A percentile compares a stretch with the other conserved stretches of the same genome.
Evolutionary conservation across 257 asterid genomes (phyloP).

Genomic region (Nicotiana tomentosiformis): DNA sequence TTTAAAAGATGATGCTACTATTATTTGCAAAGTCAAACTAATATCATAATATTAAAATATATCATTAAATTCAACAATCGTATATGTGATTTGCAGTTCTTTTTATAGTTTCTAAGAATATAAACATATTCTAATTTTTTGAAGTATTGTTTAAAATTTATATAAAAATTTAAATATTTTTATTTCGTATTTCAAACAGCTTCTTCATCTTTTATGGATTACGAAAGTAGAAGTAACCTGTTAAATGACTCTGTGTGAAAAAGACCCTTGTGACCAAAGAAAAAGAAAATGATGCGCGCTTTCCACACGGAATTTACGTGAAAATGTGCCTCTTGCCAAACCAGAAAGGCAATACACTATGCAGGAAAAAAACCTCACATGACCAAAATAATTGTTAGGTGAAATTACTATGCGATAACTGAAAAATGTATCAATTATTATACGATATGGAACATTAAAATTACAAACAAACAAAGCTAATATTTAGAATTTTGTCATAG

Average conservation of each 20-base stretch:
- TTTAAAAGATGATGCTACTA: neutral
- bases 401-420: neutral
- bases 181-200: neutral
- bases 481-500: neutral
- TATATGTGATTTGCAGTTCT: neutral
- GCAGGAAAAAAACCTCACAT: neutral
- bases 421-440: neutral
- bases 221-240: neutral
- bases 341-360: conserved; percentile 12
- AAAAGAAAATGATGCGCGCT: neutral
- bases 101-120: neutral
- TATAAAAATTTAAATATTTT: neutral
- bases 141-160: neutral
- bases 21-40: neutral
- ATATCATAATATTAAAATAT: neutral
- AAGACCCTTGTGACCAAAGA: neutral
- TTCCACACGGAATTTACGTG: neutral
- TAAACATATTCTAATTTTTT: neutral
- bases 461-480: neutral
- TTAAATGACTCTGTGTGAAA: neutral
- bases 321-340: conserved; percentile 2
- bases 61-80: neutral
- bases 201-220: neutral
- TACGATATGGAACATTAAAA: neutral
- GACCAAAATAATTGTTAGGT: neutral